Base-by-base conservation (phyloP, 2,329 filamentous ascomycete species). In the Fonsecaea pugnacius region DNA sequence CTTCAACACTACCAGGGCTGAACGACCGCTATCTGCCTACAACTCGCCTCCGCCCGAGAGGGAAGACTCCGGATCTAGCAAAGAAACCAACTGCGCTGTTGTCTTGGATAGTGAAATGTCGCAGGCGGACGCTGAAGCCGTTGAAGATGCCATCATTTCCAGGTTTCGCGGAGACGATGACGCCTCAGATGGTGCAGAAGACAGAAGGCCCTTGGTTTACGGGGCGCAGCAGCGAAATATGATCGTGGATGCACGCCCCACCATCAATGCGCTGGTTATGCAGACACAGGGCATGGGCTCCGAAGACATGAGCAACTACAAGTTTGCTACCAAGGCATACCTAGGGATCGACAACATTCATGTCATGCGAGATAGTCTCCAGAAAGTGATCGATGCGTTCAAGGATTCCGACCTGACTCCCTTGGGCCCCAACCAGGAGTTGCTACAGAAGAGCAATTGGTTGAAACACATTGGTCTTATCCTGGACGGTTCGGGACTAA, bases 311-410 rank as follows among this genome's bases (percentile, higher is more conserved):
- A 91, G 96, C 69, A 90, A 96, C 77, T 99, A 99, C 79, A 91
- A 90, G 67, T 94, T 93, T 72, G 92, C 92, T 16, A 89, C 89
- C 64, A 96, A 97, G 77, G 89, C 90, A 33, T 99, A 96, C 74
- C 84, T 99, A 62, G 95, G 91, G 67, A 99, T 99, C 73, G 94
- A 96, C 76, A 99, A 99, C 75, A 98, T 99, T 65, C 95, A 99
- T 74, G 92, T 97, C 67, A 99, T 99, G 95, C 86, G 95, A 63
- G 90, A 90, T 67, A 98, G 94, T 1, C 82, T 99, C 36, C 89
- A 90, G 71, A 94, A 89, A 70, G 90, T 99, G 21, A 83, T 97
- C 59, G 93, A 96, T 68, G 90, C 92, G 2, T 81, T 99, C 73
- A 97, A 96, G 74, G 94, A 98, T 71, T 91, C 92, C 1, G 95